Evolutionary conservation across 257 asterid genomes (phyloP).

Genomic region (Lycium barbarum): DNA sequence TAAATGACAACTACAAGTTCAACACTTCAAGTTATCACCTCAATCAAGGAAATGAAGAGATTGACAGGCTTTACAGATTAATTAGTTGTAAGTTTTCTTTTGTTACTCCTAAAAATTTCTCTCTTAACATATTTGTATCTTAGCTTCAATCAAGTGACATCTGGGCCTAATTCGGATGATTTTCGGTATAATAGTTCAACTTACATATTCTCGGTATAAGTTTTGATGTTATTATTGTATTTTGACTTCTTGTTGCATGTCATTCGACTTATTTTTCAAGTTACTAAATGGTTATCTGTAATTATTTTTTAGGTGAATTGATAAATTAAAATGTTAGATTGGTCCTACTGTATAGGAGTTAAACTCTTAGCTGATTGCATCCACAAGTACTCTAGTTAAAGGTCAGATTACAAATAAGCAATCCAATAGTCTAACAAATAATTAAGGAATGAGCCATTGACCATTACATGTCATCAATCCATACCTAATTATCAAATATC

Average conservation of each 20-base stretch:
- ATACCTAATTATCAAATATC: background rate
- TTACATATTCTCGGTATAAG: background rate
- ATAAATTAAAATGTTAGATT: background rate
- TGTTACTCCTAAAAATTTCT: background rate
- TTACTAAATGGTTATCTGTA: background rate
- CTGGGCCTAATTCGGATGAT: background rate
- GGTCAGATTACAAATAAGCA: background rate
- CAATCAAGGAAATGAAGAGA: no score
- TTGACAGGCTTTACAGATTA: no score
- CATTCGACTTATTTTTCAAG: background rate
- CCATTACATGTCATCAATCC: background rate
- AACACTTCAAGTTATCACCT: no score
- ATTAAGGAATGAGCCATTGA: background rate
- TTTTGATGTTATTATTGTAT: background rate
- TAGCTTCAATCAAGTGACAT: background rate
- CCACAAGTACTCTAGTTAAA: background rate
- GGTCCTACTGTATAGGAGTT: background rate
- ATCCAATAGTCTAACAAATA: background rate
- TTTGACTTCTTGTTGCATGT: background rate
- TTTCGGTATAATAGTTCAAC: background rate
- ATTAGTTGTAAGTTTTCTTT: no score
- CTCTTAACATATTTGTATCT: no score
- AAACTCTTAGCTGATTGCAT: background rate
- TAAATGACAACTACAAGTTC: no score
- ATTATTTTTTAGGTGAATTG: background rate